Evolutionary conservation across 345 rosid genomes (phyloP), one percentile per base, ranked within the genome.

Genomic region (Boechera divaricarpa): DNA sequence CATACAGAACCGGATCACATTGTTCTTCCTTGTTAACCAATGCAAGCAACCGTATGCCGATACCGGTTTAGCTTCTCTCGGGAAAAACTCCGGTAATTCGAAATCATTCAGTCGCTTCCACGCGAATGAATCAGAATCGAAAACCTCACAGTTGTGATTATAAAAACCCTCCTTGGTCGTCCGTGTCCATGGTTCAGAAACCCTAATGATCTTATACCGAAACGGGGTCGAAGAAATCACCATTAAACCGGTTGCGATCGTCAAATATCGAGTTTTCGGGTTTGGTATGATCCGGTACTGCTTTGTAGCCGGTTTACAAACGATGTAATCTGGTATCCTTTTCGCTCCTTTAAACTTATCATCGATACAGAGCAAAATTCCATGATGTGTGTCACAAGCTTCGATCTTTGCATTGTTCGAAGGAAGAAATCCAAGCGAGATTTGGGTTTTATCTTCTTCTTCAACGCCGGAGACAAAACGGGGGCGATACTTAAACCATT

Each of bases 281-380:
- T 75, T 75, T 0, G 79, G 73, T 67, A 68, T 76, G 55, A 67
- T 29, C 7, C 51, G 67, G n/a, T 49, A 49, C 42, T 75, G 62
- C 4, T 68, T 67, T 8, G 74, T 69, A 39, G 74, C 48, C 13
- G 79, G 79, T 76, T 76, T 76, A 42, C 74, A 69, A 9, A 76
- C 63, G 12, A 69, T 69, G 63, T 60, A 76, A 10, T 60, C 47
- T 15, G 74, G 49, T 51, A 32, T 62, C 12, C n/a, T 16, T 7
- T 6, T 10, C 18, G 13, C 12, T 56, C 53, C 53, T 48, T 18
- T 59, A 15, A 2, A 31, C 47, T 0, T 63, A 55, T 74, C 48
- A 29, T 11, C 74, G 5, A 53, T 55, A 18, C 48, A 76, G 0
- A 76, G 41, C 31, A 76, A 51, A 5, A 69, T 11, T 3, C 75